phyloP scores from a whole-genome alignment of 164 flowering plant genomes.

The Tinospora cordifolia region DNA sequence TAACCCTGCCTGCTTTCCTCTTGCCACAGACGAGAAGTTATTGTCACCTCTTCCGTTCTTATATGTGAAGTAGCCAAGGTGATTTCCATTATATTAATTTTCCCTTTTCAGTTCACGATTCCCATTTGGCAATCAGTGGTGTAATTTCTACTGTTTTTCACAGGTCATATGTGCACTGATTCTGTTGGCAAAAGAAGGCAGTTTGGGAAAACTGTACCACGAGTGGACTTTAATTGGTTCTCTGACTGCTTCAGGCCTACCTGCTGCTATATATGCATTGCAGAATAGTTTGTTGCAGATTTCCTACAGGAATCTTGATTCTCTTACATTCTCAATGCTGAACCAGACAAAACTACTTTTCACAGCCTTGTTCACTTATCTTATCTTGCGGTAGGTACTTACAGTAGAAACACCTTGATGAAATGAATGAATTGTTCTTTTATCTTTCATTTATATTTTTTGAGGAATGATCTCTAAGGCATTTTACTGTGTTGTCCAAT shows the following conservation, averaged over 20 bases:
- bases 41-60: constrained; percentile 84
- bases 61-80: constrained; percentile 88
- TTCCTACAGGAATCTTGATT: constrained; percentile 93
- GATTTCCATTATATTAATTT: constrained; percentile 6
- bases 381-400: constrained; percentile 64
- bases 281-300: constrained; percentile 97
- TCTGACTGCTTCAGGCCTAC: constrained; percentile 85
- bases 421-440: neutral
- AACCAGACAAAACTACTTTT: constrained; percentile 93
- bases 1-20: constrained; percentile 6
- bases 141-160: constrained; percentile 2
- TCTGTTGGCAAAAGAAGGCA: constrained; percentile 69
- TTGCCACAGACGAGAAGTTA: constrained; percentile 69
- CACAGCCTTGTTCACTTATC: constrained; percentile 84
- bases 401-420: neutral
- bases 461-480: neutral
- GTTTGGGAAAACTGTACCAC: constrained; percentile 43
- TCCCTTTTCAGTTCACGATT: neutral
- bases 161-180: constrained; percentile 76
- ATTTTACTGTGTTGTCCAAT: neutral
- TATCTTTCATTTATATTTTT: neutral
- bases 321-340: constrained; percentile 93
- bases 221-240: constrained; percentile 88
- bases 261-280: constrained; percentile 93
- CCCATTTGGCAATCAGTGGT: neutral